Conservation (phyloP, 2,329 filamentous ascomycete species). For the Trichoderma endophyticum region DNA sequence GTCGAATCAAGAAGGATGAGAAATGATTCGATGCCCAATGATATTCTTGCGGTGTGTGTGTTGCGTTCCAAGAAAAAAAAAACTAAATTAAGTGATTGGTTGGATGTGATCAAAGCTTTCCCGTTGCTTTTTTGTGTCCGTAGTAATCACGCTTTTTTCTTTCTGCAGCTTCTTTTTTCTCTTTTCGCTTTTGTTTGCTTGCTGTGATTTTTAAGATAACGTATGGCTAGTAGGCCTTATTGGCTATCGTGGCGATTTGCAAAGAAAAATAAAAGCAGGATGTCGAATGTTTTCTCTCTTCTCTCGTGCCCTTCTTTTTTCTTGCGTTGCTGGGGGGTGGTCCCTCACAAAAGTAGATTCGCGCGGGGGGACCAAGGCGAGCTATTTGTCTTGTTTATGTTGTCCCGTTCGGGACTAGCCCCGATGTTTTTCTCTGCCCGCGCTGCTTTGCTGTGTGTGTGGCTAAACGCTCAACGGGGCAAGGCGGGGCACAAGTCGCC, state of each 20-base stretch:
- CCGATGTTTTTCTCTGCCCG: background rate
- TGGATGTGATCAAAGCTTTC: background rate
- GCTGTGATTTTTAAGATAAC: background rate
- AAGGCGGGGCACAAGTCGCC: conserved; percentile 7
- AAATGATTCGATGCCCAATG: conserved; percentile 8
- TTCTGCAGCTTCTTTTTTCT: background rate
- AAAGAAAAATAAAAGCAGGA: conserved; percentile 6
- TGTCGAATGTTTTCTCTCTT: conserved; percentile 5
- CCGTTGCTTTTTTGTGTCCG: background rate
- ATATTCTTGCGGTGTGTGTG: conserved; percentile 14
- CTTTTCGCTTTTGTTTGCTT: background rate
- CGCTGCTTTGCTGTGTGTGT: background rate
- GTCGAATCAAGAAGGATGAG: conserved; percentile 2
- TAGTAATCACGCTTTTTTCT: background rate
- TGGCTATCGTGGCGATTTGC: background rate
- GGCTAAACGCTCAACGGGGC: background rate
- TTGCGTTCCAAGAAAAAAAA: conserved; percentile 3
- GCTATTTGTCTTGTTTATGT: conserved; percentile 21
- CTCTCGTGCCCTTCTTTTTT: background rate
- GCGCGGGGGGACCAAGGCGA: conserved; percentile 1
- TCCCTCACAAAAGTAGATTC: background rate
- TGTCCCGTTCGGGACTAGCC: conserved; percentile 17
- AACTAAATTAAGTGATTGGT: conserved; percentile 4
- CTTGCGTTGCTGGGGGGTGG: background rate
- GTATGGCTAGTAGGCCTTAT: background rate